Evolutionary conservation across 805 yeast species (phyloP).

Genomic region (Cyberlindnera xishuangbannaensis): DNA sequence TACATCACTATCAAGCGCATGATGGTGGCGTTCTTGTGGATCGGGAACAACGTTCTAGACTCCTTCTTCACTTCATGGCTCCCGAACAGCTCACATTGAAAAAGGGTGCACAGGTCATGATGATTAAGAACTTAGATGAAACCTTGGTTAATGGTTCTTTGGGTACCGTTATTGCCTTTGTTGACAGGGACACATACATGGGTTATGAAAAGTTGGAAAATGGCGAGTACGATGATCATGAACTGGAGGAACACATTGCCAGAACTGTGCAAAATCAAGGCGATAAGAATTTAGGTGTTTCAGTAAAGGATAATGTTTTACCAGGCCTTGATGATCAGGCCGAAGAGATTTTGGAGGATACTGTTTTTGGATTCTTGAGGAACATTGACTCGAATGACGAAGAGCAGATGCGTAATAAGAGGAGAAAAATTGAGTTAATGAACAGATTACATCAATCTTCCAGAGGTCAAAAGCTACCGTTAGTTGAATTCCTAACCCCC

Average conservation of each 20-base stretch:
- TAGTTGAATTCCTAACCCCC: conserved; percentile 68
- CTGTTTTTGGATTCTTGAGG: conserved; percentile 44
- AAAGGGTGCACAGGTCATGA: conserved; percentile 77
- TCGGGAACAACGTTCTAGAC: conserved; percentile 34
- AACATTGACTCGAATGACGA: conserved; percentile 22
- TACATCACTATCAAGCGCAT: conserved; percentile 38
- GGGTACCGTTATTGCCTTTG: conserved; percentile 60
- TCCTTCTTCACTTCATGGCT: conserved; percentile 56
- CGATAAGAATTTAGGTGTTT: not conserved
- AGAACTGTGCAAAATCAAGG: not conserved
- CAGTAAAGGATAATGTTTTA: not conserved
- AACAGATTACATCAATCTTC: conserved; percentile 39
- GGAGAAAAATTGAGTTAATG: conserved; percentile 43
- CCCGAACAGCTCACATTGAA: conserved; percentile 53
- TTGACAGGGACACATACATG: conserved; percentile 44
- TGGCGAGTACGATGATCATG: conserved; percentile 19
- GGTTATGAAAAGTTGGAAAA: conserved; percentile 28
- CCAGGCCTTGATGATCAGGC: not conserved
- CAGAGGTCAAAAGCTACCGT: conserved; percentile 51
- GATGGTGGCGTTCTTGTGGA: conserved; percentile 50
- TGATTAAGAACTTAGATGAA: conserved; percentile 69
- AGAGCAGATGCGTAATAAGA: conserved; percentile 29
- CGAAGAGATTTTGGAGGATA: conserved; percentile 32
- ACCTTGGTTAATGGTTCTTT: conserved; percentile 72
- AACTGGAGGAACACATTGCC: conserved; percentile 22